Conservation (phyloP, 2,329 filamentous ascomycete species). For the Coniochaeta pulveracea region DNA sequence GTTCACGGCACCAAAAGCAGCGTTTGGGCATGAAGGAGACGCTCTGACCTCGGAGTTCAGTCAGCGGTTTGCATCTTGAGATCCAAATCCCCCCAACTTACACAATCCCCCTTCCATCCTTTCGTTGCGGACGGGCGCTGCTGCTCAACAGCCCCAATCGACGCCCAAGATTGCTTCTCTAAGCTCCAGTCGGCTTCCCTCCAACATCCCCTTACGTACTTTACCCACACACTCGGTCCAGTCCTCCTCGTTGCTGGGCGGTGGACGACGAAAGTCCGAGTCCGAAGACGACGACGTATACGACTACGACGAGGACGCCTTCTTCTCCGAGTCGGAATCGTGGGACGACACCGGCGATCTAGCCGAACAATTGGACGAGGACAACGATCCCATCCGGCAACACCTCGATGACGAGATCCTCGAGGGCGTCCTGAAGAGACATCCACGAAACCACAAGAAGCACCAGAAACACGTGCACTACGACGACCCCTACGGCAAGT, state of each 20-base stretch:
- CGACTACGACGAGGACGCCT: slow-evolving; percentile 46
- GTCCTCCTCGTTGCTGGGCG: no score
- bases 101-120: no score
- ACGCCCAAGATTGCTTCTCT: slow-evolving; percentile 74
- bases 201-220: slow-evolving; percentile 80
- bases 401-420: slow-evolving; percentile 54
- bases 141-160: slow-evolving; percentile 63
- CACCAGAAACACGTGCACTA: slow-evolving; percentile 61
- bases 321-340: slow-evolving; percentile 60
- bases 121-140: slow-evolving; percentile 61
- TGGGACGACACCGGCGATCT: slow-evolving; percentile 96
- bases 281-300: no score
- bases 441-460: slow-evolving; percentile 25
- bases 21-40: no score
- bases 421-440: slow-evolving; percentile 34
- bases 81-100: no score
- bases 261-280: no score
- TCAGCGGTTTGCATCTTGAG: no score
- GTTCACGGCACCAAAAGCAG: no score
- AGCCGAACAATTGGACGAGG: slow-evolving; percentile 77
- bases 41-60: no score
- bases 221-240: slow-evolving; percentile 43
- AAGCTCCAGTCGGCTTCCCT: slow-evolving; percentile 56
- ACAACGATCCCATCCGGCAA: slow-evolving; percentile 68
- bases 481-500: slow-evolving; percentile 24